These are phyloP conservation scores for Phtheirospermum japonicum DNA, from an alignment of 257 asterid species.

Conservation along the genomic window DNA sequence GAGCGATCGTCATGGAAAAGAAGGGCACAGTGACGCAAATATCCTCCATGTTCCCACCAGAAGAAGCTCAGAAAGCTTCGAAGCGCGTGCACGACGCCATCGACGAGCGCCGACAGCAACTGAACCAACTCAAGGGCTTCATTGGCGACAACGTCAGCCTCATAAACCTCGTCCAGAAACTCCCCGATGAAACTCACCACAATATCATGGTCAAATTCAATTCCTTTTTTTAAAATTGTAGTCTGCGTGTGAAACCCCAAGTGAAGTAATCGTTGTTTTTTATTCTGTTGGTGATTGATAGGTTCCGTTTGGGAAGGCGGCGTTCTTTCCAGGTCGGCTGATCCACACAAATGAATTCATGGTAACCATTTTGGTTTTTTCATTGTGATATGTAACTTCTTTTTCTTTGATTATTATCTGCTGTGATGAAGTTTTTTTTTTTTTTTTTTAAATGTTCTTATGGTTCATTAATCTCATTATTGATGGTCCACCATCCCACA, in stretches of 20 bases:
- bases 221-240: background rate
- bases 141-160: conserved; percentile 53
- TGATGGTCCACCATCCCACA: background rate
- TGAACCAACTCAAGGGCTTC: conserved; percentile 55
- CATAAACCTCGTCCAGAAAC: conserved; percentile 66
- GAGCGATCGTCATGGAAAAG: conserved; percentile 40
- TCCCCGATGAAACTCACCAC: conserved; percentile 82
- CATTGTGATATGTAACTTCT: background rate
- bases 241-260: background rate
- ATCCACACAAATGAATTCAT: conserved; percentile 82
- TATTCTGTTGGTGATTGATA: conserved; percentile 22
- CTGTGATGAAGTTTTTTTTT: background rate
- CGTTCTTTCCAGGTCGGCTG: conserved; percentile 83
- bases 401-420: conserved; percentile 5
- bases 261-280: conserved; percentile 6
- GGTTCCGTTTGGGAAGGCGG: conserved; percentile 96
- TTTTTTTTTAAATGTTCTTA: too few relatives aligned
- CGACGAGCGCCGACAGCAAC: conserved; percentile 48
- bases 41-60: conserved; percentile 56
- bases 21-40: conserved; percentile 66
- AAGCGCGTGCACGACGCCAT: conserved; percentile 59
- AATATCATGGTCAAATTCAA: conserved; percentile 56
- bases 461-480: background rate
- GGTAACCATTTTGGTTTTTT: conserved; percentile 41
- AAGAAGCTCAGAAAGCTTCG: conserved; percentile 76